A percentile compares a stretch with the other conserved stretches of the same genome.
Conservation (phyloP, 768 basidiomycete species). For the Pisolithus sp. region DNA sequence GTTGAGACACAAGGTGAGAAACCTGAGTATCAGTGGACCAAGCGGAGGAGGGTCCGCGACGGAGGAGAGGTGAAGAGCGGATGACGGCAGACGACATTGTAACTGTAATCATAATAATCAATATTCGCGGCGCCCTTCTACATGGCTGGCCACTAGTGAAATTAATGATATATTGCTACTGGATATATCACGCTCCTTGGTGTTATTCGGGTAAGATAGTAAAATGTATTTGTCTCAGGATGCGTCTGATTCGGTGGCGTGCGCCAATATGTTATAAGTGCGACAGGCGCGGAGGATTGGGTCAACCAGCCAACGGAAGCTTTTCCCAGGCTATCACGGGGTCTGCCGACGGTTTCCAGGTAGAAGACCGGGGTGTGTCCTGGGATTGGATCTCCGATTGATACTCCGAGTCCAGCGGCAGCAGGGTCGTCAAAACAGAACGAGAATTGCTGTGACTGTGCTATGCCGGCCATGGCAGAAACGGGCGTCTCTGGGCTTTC, state of each 20-base stretch:
- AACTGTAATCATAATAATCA: constrained; percentile 6
- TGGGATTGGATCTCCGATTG: constrained; percentile 1
- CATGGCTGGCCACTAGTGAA: not conserved
- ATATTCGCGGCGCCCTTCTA: constrained; percentile 16
- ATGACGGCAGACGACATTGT: constrained; percentile 20
- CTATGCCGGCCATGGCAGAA: no score
- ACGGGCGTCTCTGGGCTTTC: no score
- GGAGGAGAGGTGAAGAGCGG: constrained; percentile 12
- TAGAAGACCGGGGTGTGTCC: constrained; percentile 1
- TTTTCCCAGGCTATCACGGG: constrained; percentile 13
- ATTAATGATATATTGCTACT: not conserved
- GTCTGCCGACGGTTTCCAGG: constrained; percentile 5
- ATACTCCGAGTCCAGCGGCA: constrained; percentile 14
- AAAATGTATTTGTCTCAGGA: constrained; percentile 14
- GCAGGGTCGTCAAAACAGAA: not conserved
- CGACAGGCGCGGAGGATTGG: constrained; percentile 29
- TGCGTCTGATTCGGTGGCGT: constrained; percentile 28
- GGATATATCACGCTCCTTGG: not conserved
- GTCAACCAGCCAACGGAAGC: constrained; percentile 11
- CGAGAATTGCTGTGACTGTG: no score
- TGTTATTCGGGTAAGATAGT: constrained; percentile 8
- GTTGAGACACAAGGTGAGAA: constrained; percentile 42
- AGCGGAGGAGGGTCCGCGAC: constrained; percentile 15
- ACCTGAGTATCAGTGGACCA: constrained; percentile 38
- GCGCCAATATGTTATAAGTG: constrained; percentile 1